Percentiles rank a stretch among this genome's conserved stretches.
Conservation (phyloP, 169 alveolate genomes). For the Plasmodium blacklocki region DNA sequence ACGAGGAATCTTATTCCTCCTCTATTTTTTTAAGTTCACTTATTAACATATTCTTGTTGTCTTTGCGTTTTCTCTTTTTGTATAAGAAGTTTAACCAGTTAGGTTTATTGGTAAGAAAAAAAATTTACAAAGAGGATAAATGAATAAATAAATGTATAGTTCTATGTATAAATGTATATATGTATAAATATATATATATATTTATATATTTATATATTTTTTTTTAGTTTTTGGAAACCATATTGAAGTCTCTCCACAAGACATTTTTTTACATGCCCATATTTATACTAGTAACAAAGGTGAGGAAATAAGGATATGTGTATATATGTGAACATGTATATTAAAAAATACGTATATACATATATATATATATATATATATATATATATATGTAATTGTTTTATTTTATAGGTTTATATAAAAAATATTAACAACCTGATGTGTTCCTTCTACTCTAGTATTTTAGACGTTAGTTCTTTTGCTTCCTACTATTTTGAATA, state of each 20-base stretch:
- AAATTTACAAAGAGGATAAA: neutral
- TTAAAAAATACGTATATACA: too few species aligned
- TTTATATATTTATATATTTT: constrained; percentile 15
- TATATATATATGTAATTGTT: too few species aligned
- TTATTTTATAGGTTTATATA: constrained; percentile 50
- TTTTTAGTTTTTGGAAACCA: constrained; percentile 70
- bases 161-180: neutral
- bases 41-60: constrained; percentile 33
- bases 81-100: constrained; percentile 27
- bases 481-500: constrained; percentile 74
- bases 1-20: constrained; percentile 58
- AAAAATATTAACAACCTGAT: constrained; percentile 73
- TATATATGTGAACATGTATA: too few species aligned
- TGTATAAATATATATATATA: neutral
- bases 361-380: too few species aligned
- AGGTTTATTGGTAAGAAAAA: constrained; percentile 50
- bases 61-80: constrained; percentile 41
- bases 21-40: constrained; percentile 50
- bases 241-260: constrained; percentile 62
- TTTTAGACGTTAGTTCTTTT: constrained; percentile 74
- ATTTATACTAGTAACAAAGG: constrained; percentile 75
- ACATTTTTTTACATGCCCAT: constrained; percentile 74
- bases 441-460: constrained; percentile 77
- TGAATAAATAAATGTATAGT: neutral
- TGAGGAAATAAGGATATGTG: neutral